These are phyloP conservation scores for Xylaria digitata DNA, from an alignment of 2,329 filamentous ascomycete species.

Conservation along the genomic window DNA sequence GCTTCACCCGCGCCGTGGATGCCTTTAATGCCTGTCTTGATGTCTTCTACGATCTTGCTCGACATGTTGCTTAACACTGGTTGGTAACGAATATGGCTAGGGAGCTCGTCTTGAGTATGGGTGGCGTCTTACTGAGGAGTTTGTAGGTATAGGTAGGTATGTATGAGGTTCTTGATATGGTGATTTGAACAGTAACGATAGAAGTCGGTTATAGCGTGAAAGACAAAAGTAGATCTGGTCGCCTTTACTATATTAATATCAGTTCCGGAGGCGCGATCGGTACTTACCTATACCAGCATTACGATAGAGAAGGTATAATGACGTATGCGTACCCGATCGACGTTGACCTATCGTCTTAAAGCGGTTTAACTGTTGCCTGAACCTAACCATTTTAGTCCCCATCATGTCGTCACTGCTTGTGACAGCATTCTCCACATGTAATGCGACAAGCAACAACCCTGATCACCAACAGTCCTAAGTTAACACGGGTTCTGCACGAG, in stretches of 20 bases:
- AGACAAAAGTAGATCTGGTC: not conserved
- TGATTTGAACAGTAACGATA: not conserved
- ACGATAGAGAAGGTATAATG: slow-evolving; percentile 12
- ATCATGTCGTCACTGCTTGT: slow-evolving; percentile 16
- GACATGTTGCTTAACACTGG: slow-evolving; percentile 42
- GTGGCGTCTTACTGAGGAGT: not conserved
- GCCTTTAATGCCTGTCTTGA: slow-evolving; percentile 50
- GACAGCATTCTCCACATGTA: not conserved
- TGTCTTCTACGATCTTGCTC: slow-evolving; percentile 47
- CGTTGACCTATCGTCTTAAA: slow-evolving; percentile 10
- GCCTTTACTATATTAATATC: slow-evolving; percentile 14
- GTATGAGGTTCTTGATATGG: not conserved
- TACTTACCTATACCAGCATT: not conserved
- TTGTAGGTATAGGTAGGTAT: not conserved
- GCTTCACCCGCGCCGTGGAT: slow-evolving; percentile 49
- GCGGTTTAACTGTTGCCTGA: slow-evolving; percentile 2
- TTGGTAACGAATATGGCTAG: not conserved
- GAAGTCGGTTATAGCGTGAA: not conserved
- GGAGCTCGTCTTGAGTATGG: not conserved
- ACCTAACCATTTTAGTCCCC: slow-evolving; percentile 6
- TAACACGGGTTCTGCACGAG: too few species aligned
- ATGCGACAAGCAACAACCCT: not conserved
- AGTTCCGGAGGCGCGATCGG: not conserved
- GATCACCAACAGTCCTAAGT: too few species aligned
- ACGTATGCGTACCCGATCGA: slow-evolving; percentile 26